Evolutionary conservation across 139 green algal genomes (phyloP), one percentile per base, ranked within the genome.

Genomic region (Pleodorina starrii): DNA sequence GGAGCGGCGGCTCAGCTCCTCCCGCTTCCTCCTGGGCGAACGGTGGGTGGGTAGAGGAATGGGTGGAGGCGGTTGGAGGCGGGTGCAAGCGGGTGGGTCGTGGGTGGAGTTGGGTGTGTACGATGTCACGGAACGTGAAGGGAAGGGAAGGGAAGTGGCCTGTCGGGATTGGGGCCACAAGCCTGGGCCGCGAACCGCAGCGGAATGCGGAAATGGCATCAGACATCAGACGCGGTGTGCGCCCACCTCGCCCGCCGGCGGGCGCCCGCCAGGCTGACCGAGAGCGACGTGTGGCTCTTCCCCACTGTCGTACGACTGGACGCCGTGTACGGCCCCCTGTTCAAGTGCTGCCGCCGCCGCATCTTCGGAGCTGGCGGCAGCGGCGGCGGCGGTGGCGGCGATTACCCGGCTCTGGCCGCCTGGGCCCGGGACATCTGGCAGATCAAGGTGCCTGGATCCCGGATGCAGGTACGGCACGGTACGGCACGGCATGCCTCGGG

Each of bases 391-490:
- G 91, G 95, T 44, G 91, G 98, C 21, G 87, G 88, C 1, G 96
- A 99, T 78, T 97, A 97, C 90, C 95, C 95, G 1, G 90, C 97
- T 90, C 84, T 99, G 14, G 32, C 89, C 27, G 93, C 46, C 44
- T 99, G 98, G 96, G 82, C 98, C 91, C 82, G 89, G 29, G 97
- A 99, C 87, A 91, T 99, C 68, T 98, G 94, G 87, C 92, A 96
- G 88, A 57, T 98, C 17, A 79, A 91, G 21, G 48, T 96, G 27
- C 90, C 91, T 0, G 87, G 63, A 1, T 78, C 63, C 10, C 32
- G 46, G 57, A 38, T 97, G 91, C 91, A 96, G 92, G 91, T 97
- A 75, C 54, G 54, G 54, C 25, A 66, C 7, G n/a, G 54, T 66
- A 66, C 54, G 54, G 29, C 54, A 66, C 7, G 3, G 6, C 9